Evolutionary conservation across 2,329 filamentous ascomycete species (phyloP).

Genomic region (Fusarium lateritium): DNA sequence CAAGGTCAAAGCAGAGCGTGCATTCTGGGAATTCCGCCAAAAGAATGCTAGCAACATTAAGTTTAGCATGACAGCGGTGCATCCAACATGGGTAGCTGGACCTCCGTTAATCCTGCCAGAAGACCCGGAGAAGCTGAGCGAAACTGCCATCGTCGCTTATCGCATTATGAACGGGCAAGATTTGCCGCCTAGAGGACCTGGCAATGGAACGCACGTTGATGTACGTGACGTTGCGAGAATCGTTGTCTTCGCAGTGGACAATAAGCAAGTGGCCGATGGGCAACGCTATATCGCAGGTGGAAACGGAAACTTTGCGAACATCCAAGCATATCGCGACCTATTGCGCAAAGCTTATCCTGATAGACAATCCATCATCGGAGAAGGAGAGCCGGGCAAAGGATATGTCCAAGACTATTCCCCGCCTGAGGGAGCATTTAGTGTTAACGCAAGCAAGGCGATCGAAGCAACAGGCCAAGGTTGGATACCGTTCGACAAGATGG

Average conservation of each 20-base stretch:
- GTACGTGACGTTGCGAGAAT: conserved; percentile 26
- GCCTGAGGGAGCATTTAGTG: not conserved
- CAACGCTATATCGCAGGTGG: conserved; percentile 24
- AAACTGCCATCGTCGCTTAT: conserved; percentile 24
- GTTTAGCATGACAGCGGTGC: conserved; percentile 27
- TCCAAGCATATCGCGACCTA: conserved; percentile 25
- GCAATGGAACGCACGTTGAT: conserved; percentile 27
- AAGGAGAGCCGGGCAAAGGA: conserved; percentile 2
- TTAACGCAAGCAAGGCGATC: conserved; percentile 13
- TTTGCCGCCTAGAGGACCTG: conserved; percentile 8
- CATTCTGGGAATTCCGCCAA: conserved; percentile 21
- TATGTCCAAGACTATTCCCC: conserved; percentile 11
- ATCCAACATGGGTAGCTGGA: conserved; percentile 23
- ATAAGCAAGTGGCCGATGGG: conserved; percentile 10
- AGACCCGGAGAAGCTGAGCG: conserved; percentile 25
- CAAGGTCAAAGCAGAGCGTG: conserved; percentile 26
- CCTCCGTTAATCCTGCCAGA: conserved; percentile 17
- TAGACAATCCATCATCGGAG: not conserved
- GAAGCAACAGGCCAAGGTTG: conserved; percentile 13
- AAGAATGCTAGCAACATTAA: not conserved
- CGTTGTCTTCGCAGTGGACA: conserved; percentile 14
- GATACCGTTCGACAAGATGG: conserved; percentile 21
- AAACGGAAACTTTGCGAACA: conserved; percentile 11
- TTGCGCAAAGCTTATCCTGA: conserved; percentile 16
- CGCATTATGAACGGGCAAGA: conserved; percentile 24